A percentile compares a stretch with the other conserved stretches of the same genome.
These are phyloP conservation scores for Talaromyces wortmannii DNA, from an alignment of 495 filamentous ascomycete species.

Conservation along the genomic window DNA sequence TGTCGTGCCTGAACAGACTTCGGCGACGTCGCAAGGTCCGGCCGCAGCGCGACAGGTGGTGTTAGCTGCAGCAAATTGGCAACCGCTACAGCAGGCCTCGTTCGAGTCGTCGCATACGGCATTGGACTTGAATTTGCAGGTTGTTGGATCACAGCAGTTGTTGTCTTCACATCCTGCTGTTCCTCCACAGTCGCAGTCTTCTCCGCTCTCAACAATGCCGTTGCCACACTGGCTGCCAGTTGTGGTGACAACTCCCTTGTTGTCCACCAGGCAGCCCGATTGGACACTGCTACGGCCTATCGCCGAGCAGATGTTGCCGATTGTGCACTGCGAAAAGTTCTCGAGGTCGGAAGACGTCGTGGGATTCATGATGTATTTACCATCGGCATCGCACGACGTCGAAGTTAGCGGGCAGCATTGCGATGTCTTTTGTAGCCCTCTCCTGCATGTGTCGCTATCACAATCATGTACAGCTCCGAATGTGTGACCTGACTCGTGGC, in stretches of 20 bases:
- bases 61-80: constrained; percentile 59
- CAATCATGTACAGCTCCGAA: constrained; percentile 98
- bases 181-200: constrained; percentile 96
- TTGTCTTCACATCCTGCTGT: constrained; percentile 61
- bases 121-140: constrained; percentile 75
- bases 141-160: constrained; percentile 75
- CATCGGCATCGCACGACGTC: constrained; percentile 66
- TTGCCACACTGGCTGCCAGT: constrained; percentile 87
- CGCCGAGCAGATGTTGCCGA: constrained; percentile 95
- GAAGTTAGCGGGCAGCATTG: constrained; percentile 79
- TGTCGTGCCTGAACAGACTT: constrained; percentile 69
- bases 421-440: constrained; percentile 54
- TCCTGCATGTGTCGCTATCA: constrained; percentile 54
- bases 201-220: constrained; percentile 89
- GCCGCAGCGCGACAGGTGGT: constrained; percentile 75
- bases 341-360: constrained; percentile 66
- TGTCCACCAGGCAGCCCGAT: constrained; percentile 69
- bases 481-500: constrained; percentile 87
- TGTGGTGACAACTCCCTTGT: constrained; percentile 79
- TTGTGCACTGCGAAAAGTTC: constrained; percentile 76
- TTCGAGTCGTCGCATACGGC: constrained; percentile 86
- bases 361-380: constrained; percentile 91
- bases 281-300: constrained; percentile 74
- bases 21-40: constrained; percentile 75
- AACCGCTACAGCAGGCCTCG: constrained; percentile 80